Percentiles rank a stretch among this genome's conserved stretches.
Evolutionary conservation across 805 yeast species (phyloP).

Genomic region (Cyberlindnera mrakii): DNA sequence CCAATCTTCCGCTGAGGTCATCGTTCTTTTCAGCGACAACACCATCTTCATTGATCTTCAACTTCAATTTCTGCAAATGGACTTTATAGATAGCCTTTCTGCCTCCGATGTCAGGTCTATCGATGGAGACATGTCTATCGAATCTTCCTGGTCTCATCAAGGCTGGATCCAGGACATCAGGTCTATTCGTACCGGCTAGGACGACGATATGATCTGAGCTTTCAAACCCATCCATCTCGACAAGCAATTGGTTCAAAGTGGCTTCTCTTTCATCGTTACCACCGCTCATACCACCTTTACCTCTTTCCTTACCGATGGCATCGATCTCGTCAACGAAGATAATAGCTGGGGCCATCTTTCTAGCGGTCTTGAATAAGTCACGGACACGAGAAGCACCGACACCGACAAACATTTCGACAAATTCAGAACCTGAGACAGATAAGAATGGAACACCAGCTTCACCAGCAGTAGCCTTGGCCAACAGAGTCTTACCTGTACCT

Average conservation of each 20-base stretch:
- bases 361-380: constrained; percentile 83
- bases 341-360: constrained; percentile 86
- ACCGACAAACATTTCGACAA: constrained; percentile 96
- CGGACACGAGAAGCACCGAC: constrained; percentile 95
- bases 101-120: constrained; percentile 84
- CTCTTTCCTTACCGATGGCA: constrained; percentile 87
- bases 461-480: constrained; percentile 95
- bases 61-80: constrained; percentile 59
- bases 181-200: constrained; percentile 90
- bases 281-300: constrained; percentile 67
- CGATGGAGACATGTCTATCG: constrained; percentile 83
- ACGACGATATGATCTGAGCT: constrained; percentile 89
- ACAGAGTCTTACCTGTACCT: constrained; percentile 91
- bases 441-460: constrained; percentile 93
- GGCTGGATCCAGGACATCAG: constrained; percentile 87
- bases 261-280: constrained; percentile 91
- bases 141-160: constrained; percentile 92
- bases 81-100: constrained; percentile 82
- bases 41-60: constrained; percentile 34
- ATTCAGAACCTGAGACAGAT: constrained; percentile 89
- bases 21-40: constrained; percentile 40
- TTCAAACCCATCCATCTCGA: constrained; percentile 93
- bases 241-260: constrained; percentile 84
- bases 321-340: constrained; percentile 93
- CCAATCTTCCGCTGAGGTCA: constrained; percentile 72